Conservation (phyloP, 768 basidiomycete species). For the Lentinus brumalis region DNA sequence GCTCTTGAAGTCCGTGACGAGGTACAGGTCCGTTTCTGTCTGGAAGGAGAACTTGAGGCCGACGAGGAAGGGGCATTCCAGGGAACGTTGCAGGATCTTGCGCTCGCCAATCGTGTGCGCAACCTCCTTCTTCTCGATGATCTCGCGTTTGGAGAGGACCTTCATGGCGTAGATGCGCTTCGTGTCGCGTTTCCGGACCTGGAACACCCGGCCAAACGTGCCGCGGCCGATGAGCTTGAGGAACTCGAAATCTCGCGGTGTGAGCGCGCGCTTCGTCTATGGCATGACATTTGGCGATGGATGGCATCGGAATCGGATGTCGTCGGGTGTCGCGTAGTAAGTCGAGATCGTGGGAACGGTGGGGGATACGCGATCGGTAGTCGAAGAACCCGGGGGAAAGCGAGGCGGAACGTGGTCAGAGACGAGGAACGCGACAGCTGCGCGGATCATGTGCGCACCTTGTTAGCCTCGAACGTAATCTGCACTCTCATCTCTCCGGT, state of each 20-base stretch:
- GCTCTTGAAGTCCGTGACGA: conserved; percentile 98
- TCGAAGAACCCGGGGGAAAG: neutral
- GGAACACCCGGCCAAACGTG: conserved; percentile 98
- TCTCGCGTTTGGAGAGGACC: conserved; percentile 97
- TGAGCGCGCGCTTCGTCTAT: conserved; percentile 82
- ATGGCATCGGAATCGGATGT: neutral
- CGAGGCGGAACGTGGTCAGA: conserved; percentile 6
- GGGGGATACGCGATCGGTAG: neutral
- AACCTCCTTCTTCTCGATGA: conserved; percentile 98
- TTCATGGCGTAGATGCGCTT: conserved; percentile 99
- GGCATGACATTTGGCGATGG: neutral
- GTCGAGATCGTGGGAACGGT: conserved; percentile 1
- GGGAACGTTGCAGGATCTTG: conserved; percentile 92
- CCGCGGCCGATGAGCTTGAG: conserved; percentile 98
- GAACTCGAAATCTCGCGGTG: conserved; percentile 97
- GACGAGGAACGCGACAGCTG: neutral
- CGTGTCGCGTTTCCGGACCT: conserved; percentile 97
- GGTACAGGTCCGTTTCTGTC: conserved; percentile 91
- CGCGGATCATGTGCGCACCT: conserved; percentile 53
- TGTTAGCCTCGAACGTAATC: conserved; percentile 89
- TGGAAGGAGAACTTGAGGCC: conserved; percentile 99
- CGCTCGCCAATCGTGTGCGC: conserved; percentile 99
- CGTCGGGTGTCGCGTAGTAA: neutral
- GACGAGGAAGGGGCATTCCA: conserved; percentile 96
- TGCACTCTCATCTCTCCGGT: conserved; percentile 95